These are phyloP conservation scores for Wickerhamiella lipophila DNA, from an alignment of 805 yeast genomes.

Conservation along the genomic window DNA sequence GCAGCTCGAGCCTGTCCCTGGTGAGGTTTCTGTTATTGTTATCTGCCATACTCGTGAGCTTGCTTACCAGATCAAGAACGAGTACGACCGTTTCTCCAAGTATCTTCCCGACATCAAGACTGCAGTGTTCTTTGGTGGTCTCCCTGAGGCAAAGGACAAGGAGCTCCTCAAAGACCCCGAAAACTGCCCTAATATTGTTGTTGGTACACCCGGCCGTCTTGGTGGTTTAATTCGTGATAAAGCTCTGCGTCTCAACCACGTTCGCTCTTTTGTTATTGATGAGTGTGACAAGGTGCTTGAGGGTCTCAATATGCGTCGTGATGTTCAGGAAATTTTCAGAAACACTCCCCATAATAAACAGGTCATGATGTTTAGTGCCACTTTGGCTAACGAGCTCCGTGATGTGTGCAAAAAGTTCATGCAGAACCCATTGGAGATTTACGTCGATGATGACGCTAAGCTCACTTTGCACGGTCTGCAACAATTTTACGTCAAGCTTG, in stretches of 20 bases:
- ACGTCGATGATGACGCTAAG: constrained; percentile 95
- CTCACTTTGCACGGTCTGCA: constrained; percentile 95
- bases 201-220: constrained; percentile 97
- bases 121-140: constrained; percentile 95
- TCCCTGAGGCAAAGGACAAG: constrained; percentile 69
- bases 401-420: constrained; percentile 95
- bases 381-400: constrained; percentile 84
- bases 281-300: constrained; percentile 98
- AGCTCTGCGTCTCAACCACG: constrained; percentile 69
- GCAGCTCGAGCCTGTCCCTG: constrained; percentile 94
- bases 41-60: constrained; percentile 97
- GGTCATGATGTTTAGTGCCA: constrained; percentile 98
- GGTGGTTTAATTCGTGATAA: constrained; percentile 89
- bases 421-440: constrained; percentile 95
- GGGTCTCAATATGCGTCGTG: constrained; percentile 87
- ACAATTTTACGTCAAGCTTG: constrained; percentile 84
- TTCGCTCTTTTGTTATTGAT: constrained; percentile 89
- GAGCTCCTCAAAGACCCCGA: constrained; percentile 84
- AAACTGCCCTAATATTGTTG: constrained; percentile 90
- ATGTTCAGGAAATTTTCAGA: constrained; percentile 95
- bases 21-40: constrained; percentile 88
- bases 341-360: constrained; percentile 97
- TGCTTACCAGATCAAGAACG: constrained; percentile 96
- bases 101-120: constrained; percentile 97
- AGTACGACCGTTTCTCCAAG: constrained; percentile 93